A percentile compares a stretch with the other conserved stretches of the same genome.
phyloP scores from a whole-genome alignment of 805 yeast genomes.

The Metschnikowia noctiluminum region DNA sequence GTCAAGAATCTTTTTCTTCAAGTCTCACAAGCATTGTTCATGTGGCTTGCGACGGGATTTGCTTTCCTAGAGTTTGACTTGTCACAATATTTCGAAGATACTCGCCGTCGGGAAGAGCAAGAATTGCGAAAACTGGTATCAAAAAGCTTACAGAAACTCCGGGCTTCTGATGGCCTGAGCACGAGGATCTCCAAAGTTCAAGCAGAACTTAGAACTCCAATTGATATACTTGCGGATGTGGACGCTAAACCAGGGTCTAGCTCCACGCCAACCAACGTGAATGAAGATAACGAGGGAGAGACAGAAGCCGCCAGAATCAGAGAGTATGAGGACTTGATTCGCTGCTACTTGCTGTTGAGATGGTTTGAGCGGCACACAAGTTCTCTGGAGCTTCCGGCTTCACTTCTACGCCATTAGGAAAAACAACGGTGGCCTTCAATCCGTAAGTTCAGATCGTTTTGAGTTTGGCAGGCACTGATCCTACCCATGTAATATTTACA shows the following conservation, averaged over 20 bases:
- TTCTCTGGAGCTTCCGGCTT: slow-evolving; percentile 1
- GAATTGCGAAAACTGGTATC: background rate
- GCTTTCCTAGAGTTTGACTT: slow-evolving; percentile 2
- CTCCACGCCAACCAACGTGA: background rate
- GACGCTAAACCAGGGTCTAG: slow-evolving; percentile 1
- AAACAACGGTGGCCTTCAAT: background rate
- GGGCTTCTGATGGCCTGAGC: background rate
- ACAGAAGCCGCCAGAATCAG: background rate
- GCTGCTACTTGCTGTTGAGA: slow-evolving; percentile 6
- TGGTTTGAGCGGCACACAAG: slow-evolving; percentile 4
- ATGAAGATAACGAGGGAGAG: background rate
- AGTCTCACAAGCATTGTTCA: background rate
- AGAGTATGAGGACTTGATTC: slow-evolving; percentile 5
- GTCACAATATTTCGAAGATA: background rate
- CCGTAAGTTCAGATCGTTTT: no score
- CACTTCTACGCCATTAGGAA: slow-evolving; percentile 1
- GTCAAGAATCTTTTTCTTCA: slow-evolving; percentile 3
- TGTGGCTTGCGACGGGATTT: slow-evolving; percentile 2
- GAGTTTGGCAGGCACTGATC: no score
- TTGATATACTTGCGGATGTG: background rate
- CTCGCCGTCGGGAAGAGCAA: background rate
- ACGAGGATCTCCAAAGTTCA: background rate
- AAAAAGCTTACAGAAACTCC: background rate
- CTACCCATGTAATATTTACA: no score
- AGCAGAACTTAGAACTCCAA: slow-evolving; percentile 3